Conservation (phyloP, 2,329 filamentous ascomycete genomes). For the Phoma herbarum region DNA sequence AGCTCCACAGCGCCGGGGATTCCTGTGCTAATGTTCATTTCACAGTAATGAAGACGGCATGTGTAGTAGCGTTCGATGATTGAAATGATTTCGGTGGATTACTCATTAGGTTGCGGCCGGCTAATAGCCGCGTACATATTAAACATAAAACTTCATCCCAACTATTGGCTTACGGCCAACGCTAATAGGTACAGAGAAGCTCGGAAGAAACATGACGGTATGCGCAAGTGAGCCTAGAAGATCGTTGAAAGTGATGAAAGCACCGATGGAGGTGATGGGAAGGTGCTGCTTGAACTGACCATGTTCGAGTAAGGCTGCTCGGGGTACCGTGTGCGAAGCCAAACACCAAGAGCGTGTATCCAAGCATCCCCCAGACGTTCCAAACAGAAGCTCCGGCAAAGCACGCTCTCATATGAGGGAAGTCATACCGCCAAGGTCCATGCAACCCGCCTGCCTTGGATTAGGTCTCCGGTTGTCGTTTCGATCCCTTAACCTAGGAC, state of each 20-base stretch:
- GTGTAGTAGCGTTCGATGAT: not conserved
- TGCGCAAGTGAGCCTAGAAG: not conserved
- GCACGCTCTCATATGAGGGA: not conserved
- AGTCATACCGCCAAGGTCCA: constrained; percentile 5
- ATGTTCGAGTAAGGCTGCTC: constrained; percentile 1
- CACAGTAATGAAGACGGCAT: not conserved
- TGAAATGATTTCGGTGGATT: not conserved
- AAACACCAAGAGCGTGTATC: constrained; percentile 12
- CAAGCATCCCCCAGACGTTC: constrained; percentile 17
- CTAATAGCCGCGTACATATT: not conserved
- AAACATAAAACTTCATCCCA: constrained; percentile 1
- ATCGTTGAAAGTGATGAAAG: not conserved
- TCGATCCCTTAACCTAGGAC: constrained; percentile 44
- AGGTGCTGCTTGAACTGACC: constrained; percentile 2
- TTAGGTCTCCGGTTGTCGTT: not conserved
- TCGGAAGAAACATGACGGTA: constrained; percentile 5
- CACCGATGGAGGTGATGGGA: not conserved
- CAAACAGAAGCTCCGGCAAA: constrained; percentile 4
- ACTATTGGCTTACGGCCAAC: constrained; percentile 6
- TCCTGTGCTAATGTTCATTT: not conserved
- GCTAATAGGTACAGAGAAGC: constrained; percentile 17
- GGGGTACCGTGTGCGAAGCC: constrained; percentile 8
- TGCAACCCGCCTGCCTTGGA: not conserved
- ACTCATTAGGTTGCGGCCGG: constrained; percentile 3
- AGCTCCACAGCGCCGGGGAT: not conserved